phyloP scores from a whole-genome alignment of 331 rosid species.

The Saraca asoca region DNA sequence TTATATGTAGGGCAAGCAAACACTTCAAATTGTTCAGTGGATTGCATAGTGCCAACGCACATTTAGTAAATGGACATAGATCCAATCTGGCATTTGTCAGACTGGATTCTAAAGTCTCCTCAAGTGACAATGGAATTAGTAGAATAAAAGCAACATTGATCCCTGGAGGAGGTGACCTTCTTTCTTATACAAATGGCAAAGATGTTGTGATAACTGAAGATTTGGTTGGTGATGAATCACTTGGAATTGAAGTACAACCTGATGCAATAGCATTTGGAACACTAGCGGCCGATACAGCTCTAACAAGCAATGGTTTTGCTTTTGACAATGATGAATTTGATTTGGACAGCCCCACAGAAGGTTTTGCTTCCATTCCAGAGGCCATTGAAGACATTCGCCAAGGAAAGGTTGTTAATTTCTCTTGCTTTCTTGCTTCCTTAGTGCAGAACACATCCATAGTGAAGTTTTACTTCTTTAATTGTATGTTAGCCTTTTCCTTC shows the following conservation, averaged over 20 bases:
- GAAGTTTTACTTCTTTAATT: not conserved
- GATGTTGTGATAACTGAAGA: constrained; percentile 26
- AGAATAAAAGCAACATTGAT: constrained; percentile 49
- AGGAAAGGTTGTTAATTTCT: constrained; percentile 64
- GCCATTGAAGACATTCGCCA: constrained; percentile 86
- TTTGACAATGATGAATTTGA: constrained; percentile 38
- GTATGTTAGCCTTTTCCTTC: not conserved
- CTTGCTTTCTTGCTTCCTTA: not conserved
- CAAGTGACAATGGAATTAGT: constrained; percentile 34
- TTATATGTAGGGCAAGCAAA: constrained; percentile 46
- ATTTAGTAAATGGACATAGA: constrained; percentile 28
- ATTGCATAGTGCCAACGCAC: constrained; percentile 27
- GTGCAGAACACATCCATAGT: constrained; percentile 6
- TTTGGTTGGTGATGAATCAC: constrained; percentile 34
- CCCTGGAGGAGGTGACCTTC: constrained; percentile 53
- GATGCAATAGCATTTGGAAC: constrained; percentile 45
- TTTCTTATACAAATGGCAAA: constrained; percentile 47
- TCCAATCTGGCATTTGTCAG: constrained; percentile 39
- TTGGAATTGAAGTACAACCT: constrained; percentile 48
- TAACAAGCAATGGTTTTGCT: constrained; percentile 41
- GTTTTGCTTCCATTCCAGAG: constrained; percentile 56
- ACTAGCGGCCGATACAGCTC: constrained; percentile 38
- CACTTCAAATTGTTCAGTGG: constrained; percentile 45
- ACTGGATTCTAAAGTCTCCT: constrained; percentile 42
- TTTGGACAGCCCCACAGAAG: constrained; percentile 44